phyloP scores from a whole-genome alignment of 768 basidiomycete genomes.

The Boletus subparvulus region DNA sequence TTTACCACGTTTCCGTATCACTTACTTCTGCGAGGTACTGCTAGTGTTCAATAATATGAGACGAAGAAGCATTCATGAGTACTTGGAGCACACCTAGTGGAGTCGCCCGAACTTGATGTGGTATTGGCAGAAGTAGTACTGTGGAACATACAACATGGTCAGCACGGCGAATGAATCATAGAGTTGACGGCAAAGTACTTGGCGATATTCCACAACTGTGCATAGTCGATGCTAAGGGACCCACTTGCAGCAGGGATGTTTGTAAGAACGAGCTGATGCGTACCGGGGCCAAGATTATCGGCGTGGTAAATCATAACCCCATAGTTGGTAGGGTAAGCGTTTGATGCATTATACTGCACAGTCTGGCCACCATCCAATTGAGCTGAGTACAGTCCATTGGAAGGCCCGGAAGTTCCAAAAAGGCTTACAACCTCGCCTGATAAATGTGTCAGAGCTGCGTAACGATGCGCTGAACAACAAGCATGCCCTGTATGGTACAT shows the following conservation, averaged over 20 bases:
- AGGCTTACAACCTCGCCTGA: constrained; percentile 45
- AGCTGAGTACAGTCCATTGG: constrained; percentile 35
- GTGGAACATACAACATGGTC: neutral
- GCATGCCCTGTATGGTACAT: constrained; percentile 21
- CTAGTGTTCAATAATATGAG: no score
- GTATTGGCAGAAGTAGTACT: neutral
- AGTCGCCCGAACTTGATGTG: neutral
- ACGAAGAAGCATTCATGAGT: no score
- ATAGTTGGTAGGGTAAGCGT: constrained; percentile 18
- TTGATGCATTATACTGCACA: constrained; percentile 21
- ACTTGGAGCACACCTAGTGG: constrained; percentile 2
- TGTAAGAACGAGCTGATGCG: constrained; percentile 36
- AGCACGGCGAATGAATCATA: neutral
- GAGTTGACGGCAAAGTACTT: constrained; percentile 12
- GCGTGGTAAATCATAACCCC: constrained; percentile 36
- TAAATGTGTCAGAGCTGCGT: neutral
- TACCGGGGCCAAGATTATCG: constrained; percentile 40
- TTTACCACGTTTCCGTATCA: neutral
- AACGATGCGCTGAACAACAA: neutral
- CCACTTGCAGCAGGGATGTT: constrained; percentile 26
- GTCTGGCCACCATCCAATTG: constrained; percentile 37
- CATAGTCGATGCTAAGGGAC: constrained; percentile 35
- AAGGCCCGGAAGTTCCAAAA: constrained; percentile 43
- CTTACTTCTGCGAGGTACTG: constrained; percentile 13
- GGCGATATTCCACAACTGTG: constrained; percentile 21